phyloP scores from a whole-genome alignment of 1,139 yeast species.

The Dujonia santamariae region DNA sequence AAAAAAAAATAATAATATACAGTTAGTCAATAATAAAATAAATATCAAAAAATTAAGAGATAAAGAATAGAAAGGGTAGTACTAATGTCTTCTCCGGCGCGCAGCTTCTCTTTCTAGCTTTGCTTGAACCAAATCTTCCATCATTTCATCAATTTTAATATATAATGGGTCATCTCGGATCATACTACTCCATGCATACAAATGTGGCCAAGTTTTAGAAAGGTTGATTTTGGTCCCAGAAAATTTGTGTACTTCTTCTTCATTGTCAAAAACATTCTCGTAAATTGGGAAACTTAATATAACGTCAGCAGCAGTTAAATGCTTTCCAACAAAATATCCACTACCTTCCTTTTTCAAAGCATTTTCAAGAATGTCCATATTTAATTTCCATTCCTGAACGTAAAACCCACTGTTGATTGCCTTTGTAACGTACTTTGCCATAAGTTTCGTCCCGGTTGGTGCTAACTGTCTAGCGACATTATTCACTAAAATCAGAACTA shows the following conservation, averaged over 20 bases:
- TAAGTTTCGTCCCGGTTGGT: conserved; percentile 45
- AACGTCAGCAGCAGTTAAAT: conserved; percentile 59
- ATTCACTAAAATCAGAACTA: conserved; percentile 41
- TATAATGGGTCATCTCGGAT: conserved; percentile 33
- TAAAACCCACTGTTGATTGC: conserved; percentile 44
- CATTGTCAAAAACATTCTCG: conserved; percentile 43
- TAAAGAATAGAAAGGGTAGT: no score
- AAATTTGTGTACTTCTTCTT: conserved; percentile 31
- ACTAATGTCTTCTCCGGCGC: not conserved
- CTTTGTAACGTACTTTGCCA: conserved; percentile 39
- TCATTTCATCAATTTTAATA: conserved; percentile 25
- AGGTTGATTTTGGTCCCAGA: conserved; percentile 34
- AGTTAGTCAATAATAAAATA: no score
- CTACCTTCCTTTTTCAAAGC: conserved; percentile 36
- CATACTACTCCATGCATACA: conserved; percentile 39
- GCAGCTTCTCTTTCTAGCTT: conserved; percentile 13
- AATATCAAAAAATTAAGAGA: no score
- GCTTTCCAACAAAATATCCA: conserved; percentile 54
- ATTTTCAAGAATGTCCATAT: conserved; percentile 41
- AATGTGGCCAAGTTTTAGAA: conserved; percentile 26
- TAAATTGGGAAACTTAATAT: conserved; percentile 45
- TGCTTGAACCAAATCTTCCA: conserved; percentile 23
- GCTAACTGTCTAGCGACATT: conserved; percentile 35
- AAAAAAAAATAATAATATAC: no score
- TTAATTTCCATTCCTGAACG: conserved; percentile 37